Percentiles rank a stretch among this genome's conserved stretches.
phyloP scores from a whole-genome alignment of 1,139 yeast species.

The Hansenula lynferdii region DNA sequence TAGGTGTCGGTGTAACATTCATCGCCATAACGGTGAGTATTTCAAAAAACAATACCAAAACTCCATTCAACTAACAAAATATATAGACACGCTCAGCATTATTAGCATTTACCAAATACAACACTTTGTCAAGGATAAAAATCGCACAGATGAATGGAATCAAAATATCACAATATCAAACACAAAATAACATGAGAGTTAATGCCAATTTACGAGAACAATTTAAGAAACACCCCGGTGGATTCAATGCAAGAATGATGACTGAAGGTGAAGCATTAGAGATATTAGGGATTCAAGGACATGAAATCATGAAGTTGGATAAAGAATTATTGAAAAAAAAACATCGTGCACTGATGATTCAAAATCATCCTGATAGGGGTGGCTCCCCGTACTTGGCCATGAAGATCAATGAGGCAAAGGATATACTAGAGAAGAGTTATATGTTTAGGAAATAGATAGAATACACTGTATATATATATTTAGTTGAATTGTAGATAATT shows the following conservation, averaged over 20 bases:
- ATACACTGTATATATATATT: not conserved
- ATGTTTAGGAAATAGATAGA: conserved; percentile 13
- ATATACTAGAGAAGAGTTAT: conserved; percentile 54
- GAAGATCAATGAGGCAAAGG: conserved; percentile 75
- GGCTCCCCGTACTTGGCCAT: conserved; percentile 70
- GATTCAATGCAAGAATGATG: conserved; percentile 44
- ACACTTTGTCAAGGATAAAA: conserved; percentile 44
- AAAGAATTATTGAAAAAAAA: conserved; percentile 41
- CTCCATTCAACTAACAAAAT: not conserved
- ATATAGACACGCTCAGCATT: conserved; percentile 37
- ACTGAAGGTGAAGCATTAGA: conserved; percentile 57
- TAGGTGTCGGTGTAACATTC: conserved; percentile 54
- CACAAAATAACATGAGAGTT: conserved; percentile 15
- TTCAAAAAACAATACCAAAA: too few species aligned
- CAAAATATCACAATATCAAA: conserved; percentile 11
- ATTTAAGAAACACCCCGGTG: conserved; percentile 43
- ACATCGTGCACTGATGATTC: conserved; percentile 61
- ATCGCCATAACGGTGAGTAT: conserved; percentile 44
- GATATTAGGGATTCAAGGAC: conserved; percentile 48
- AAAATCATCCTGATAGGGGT: conserved; percentile 73
- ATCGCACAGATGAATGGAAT: conserved; percentile 48
- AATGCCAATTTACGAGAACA: conserved; percentile 20
- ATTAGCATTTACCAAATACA: conserved; percentile 38
- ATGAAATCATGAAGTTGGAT: conserved; percentile 44
- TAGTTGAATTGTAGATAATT: too few species aligned